A percentile compares a stretch with the other conserved stretches of the same genome.
Conservation (phyloP, 1,284 basidiomycete species). For the Fomitopsis betulina region DNA sequence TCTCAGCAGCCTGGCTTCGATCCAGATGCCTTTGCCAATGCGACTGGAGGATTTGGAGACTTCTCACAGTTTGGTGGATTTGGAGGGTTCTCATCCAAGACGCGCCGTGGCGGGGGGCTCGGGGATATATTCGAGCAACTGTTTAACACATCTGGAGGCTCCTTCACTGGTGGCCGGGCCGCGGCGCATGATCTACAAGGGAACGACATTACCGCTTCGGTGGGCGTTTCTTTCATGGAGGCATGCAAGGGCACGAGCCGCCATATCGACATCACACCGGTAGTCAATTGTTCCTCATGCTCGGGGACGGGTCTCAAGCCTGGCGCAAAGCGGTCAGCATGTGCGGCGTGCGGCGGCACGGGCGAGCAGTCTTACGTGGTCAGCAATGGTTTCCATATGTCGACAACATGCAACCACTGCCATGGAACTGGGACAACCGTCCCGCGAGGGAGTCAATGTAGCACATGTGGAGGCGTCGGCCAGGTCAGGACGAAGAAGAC, state of each 20-base stretch:
- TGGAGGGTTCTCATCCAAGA: conserved; percentile 34
- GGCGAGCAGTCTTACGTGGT: conserved; percentile 91
- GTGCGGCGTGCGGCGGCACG: conserved; percentile 80
- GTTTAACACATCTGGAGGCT: conserved; percentile 43
- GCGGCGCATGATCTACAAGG: conserved; percentile 60
- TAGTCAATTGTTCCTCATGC: conserved; percentile 85
- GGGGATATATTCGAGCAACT: conserved; percentile 85
- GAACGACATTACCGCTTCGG: conserved; percentile 78
- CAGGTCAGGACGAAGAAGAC: conserved; percentile 80
- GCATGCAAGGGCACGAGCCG: conserved; percentile 88
- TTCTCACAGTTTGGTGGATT: conserved; percentile 68
- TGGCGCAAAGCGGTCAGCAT: conserved; percentile 82
- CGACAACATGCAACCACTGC: conserved; percentile 86
- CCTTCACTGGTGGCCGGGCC: conserved; percentile 48
- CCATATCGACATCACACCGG: conserved; percentile 75
- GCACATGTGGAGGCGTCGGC: conserved; percentile 82
- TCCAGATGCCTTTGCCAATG: conserved; percentile 63
- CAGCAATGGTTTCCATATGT: conserved; percentile 96
- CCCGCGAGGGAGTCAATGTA: conserved; percentile 78
- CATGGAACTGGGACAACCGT: conserved; percentile 81
- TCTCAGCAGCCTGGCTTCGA: conserved; percentile 94
- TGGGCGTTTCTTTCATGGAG: conserved; percentile 87
- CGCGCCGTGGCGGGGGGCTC: conserved; percentile 23
- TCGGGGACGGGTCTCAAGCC: conserved; percentile 84
- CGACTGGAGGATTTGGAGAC: conserved; percentile 46